Evolutionary conservation across 139 green algal species (phyloP).

Genomic region (Mesotaenium endlicherianum): DNA sequence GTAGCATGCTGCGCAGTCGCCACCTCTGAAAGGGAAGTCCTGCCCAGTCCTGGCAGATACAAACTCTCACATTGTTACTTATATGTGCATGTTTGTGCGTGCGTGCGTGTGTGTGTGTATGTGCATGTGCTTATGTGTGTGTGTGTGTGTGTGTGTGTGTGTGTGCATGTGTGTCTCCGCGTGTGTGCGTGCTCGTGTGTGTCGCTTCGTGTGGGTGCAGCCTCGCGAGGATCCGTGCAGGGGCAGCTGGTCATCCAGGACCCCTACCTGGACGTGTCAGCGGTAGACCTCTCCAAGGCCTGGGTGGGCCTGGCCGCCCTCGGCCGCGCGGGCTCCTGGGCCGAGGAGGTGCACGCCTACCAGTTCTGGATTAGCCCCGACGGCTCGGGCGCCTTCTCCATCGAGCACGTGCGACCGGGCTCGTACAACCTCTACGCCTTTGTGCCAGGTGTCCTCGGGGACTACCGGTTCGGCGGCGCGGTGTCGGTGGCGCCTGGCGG

Average conservation of each 20-base stretch:
- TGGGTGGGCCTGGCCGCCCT: not conserved
- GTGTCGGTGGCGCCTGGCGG: not conserved
- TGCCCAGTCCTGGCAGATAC: too few relatives aligned
- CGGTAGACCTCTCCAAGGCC: not conserved
- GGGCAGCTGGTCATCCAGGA: not conserved
- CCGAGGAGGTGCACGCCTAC: constrained; percentile 24
- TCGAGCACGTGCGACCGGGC: constrained; percentile 27
- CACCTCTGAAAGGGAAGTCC: too few relatives aligned
- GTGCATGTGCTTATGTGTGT: too few relatives aligned
- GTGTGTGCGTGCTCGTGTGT: not conserved
- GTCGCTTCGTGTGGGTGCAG: not conserved
- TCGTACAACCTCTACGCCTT: constrained; percentile 31
- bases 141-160: too few relatives aligned
- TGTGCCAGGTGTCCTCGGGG: constrained; percentile 27
- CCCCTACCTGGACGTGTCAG: not conserved
- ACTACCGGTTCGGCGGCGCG: not conserved
- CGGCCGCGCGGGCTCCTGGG: constrained; percentile 10
- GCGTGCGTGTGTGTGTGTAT: too few relatives aligned
- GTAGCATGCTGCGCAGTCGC: too few relatives aligned
- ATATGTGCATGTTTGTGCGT: not conserved
- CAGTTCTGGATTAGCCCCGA: constrained; percentile 22
- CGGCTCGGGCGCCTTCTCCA: not conserved
- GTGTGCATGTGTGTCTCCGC: not conserved
- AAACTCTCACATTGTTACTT: too few relatives aligned
- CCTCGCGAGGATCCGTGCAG: not conserved